Evolutionary conservation across 192 early-diverging fungal genomes (phyloP), one percentile per base, ranked within the genome.

Genomic region (Phycomyces nitens): DNA sequence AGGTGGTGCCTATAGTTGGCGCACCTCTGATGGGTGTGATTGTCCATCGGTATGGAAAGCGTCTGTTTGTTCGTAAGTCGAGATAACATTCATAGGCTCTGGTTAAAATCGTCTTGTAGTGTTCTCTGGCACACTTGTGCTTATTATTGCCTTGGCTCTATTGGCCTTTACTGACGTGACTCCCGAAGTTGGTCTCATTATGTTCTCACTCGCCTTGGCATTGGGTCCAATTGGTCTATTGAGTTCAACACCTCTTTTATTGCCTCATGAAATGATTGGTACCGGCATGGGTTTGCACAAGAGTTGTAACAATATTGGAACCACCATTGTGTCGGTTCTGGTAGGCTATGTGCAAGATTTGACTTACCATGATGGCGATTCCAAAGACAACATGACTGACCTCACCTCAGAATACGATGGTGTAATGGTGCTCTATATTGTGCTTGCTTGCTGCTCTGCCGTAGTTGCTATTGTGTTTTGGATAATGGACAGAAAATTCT

Each of bases 341-440:
- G 77, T 84, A 27, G 86, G 86, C n/a, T 77, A 77, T 57, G 70
- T 87, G 44, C 86, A 87, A 50, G 86, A 87, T 56, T 42, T 62
- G 14, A 69, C 72, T 16, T 62, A 29, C 49, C 70, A 66, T 53
- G 70, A 72, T 34, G 70, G 70, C 0, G 49, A 72, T 20, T 50
- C 60, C 0, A 41, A 62, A 34, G 60, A 72, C 52, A 55, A 66
- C 23, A 8, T 24, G 16, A 4, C 42, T 0, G 70, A 72, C 44
- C 40, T 66, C 5, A 16, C 40, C 11, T 22, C 44, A 43, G 64
- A 72, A 26, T 72, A 72, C 38, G 44, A 62, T 58, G 58, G 70
- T 42, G 70, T 72, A 7, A 72, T 72, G 70, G 24, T 66, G 18
- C 49, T 72, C 3, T 72, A 72, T 26, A 20, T 72, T 20, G 38